Evolutionary conservation across 306 rosid genomes (phyloP), one percentile per base, ranked within the genome.

Genomic region (Medicago ruthenica): DNA sequence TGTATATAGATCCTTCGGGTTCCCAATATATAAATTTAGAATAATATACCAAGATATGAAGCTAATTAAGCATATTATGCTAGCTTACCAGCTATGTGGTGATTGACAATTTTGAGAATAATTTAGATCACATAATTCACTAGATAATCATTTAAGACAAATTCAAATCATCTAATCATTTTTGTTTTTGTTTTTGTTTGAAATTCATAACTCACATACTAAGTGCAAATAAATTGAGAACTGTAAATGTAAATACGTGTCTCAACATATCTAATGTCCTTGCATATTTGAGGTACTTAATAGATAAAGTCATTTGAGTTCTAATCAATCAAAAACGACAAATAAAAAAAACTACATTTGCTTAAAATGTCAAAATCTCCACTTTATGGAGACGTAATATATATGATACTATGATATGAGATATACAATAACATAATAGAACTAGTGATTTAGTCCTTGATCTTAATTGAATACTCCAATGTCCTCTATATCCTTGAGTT

Each of bases 401-500:
- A 27, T 27, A 27, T 27, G 31, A 27, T 27, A 27, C 31, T 3
- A 27, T 27, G 31, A 27, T 27, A 51, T 4, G 21, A 62, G 17
- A 7, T 22, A 3, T 15, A n/a, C 14, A n/a, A 44, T 67, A 24
- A 8, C 48, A 11, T 3, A 63, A 1, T 60, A 31, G 18, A 6
- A 34, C 17, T 7, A 2, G 53, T 41, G 37, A 40, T 16, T 16
- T 8, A 18, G 51, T 58, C 16, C n/a, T 58, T 58, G 37, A 42
- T 67, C 64, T 66, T 22, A 22, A 40, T 57, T 21, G 48, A 40
- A 63, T 62, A 72, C 76, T 62, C 45, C 53, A 76, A 70, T 55
- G 66, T 13, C 42, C 11, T 55, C 36, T 44, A 50, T 48, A 67
- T 78, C 36, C 8, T 76, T 55, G 61, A 63, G 48, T 41, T 18